Base-by-base conservation (phyloP, 2,329 filamentous ascomycete species). In the Volutella citrinella region DNA sequence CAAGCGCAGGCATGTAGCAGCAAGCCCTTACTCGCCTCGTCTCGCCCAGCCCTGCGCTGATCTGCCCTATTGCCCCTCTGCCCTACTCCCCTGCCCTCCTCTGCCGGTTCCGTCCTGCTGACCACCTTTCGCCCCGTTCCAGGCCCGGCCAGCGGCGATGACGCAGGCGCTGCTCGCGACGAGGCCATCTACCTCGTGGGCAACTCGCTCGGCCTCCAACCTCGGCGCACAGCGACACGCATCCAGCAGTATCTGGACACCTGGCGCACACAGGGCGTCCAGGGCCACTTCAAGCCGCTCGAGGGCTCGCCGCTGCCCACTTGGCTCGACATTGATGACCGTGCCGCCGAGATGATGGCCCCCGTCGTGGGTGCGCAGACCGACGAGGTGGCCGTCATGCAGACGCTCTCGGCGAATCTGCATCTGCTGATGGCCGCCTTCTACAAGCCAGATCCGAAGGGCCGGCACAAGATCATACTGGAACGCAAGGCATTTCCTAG, bases 401-500 rank as follows among this genome's bases (percentile, higher is more conserved):
- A 87, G 52, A 87, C 84, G 1, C 61, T 94, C 54, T 93, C 85
- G 7, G 80, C 75, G 10, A 91, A 91, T 53, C 59, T 91, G 34
- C 86, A 91, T 59, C 60, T 90, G 17, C 66, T 90, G 47, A 78
- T 91, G 80, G 79, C 82, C n/a, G 84, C 82, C 55, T 91, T 91
- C 63, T 91, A 89, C 59, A 71, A 68, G 27, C 86, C 86, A 0
- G 81, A 74, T 2, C 43, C 68, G 63, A 54, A 58, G 29, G 56
- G 54, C 4, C 56, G 66, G 23, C 82, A 82, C 58, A 90, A 88
- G 64, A 84, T 91, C 43, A 80, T 91, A 30, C 69, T 89, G 11
- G 87, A 94, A 56, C 82, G 83, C 54, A 90, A 89, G 55, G 86
- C 87, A 0, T 94, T 94, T 48, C 88, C 87, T 0, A 88, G 83